Percentiles rank a stretch among this genome's conserved stretches.
Conservation (phyloP, 116 monocot species). For the Thalassia testudinum region DNA sequence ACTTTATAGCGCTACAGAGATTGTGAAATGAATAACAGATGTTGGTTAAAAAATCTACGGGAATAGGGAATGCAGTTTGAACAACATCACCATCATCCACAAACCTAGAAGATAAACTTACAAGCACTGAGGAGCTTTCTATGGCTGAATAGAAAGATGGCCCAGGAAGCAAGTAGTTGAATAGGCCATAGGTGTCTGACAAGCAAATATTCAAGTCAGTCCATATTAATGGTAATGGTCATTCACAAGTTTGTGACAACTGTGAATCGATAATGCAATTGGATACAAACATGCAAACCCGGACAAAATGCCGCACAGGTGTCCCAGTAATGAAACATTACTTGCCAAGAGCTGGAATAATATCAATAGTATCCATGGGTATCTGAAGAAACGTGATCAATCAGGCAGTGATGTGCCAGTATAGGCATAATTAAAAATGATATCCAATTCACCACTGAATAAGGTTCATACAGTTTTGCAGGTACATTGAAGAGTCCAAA, state of each 20-base stretch:
- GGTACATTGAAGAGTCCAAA: conserved; percentile 97
- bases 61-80: too few species aligned
- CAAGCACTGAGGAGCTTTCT: conserved; percentile 61
- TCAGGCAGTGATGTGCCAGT: not conserved
- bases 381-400: conserved; percentile 24
- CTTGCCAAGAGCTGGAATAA: conserved; percentile 72
- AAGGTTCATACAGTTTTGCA: conserved; percentile 56
- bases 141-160: conserved; percentile 73
- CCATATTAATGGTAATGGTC: too few species aligned
- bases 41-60: too few species aligned
- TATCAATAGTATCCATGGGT: conserved; percentile 81
- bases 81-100: too few species aligned
- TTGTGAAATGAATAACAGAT: too few species aligned
- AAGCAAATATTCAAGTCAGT: not conserved
- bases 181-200: conserved; percentile 72
- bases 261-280: too few species aligned
- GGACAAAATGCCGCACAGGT: conserved; percentile 92
- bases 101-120: conserved; percentile 47
- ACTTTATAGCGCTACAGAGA: too few species aligned
- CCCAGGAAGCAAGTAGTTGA: conserved; percentile 72
- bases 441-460: conserved; percentile 3
- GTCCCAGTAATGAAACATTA: conserved; percentile 86
- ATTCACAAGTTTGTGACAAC: too few species aligned
- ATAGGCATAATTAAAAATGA: not conserved
- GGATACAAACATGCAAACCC: conserved; percentile 87